Conservation (phyloP, 352 stramenopile genomes). For the Pythium sp. region DNA sequence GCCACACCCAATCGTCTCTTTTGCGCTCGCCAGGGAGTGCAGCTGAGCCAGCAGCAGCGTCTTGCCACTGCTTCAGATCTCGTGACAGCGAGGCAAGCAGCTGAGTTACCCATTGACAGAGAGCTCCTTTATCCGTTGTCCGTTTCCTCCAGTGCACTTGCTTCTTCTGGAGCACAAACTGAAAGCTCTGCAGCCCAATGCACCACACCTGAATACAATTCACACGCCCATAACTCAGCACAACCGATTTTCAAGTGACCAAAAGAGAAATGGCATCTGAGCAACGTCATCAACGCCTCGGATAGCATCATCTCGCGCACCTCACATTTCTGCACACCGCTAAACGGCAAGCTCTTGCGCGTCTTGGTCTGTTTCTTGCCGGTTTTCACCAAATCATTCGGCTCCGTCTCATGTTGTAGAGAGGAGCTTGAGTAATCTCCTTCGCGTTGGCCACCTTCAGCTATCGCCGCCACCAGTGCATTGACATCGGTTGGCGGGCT, state of each 20-base stretch:
- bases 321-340: constrained; percentile 9
- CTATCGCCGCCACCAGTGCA: not conserved
- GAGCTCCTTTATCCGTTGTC: constrained; percentile 8
- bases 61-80: constrained; percentile 21
- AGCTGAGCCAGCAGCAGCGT: constrained; percentile 14
- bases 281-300: not conserved
- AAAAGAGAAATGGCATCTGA: not conserved
- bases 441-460: not conserved
- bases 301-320: not conserved
- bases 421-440: not conserved
- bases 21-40: constrained; percentile 10
- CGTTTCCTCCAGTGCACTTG: constrained; percentile 17
- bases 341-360: constrained; percentile 3
- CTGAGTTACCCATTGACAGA: not conserved
- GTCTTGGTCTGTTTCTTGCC: constrained; percentile 8
- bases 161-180: constrained; percentile 24
- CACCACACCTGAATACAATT: constrained; percentile 30
- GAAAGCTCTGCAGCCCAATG: constrained; percentile 40
- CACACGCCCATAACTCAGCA: not conserved
- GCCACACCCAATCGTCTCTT: constrained; percentile 24
- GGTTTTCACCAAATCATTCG: constrained; percentile 2
- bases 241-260: constrained; percentile 2
- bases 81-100: constrained; percentile 5
- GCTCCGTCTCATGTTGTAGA: not conserved
- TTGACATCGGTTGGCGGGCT: not conserved